Evolutionary conservation across 2,329 filamentous ascomycete species (phyloP).

Genomic region (Paraphoma sp.): DNA sequence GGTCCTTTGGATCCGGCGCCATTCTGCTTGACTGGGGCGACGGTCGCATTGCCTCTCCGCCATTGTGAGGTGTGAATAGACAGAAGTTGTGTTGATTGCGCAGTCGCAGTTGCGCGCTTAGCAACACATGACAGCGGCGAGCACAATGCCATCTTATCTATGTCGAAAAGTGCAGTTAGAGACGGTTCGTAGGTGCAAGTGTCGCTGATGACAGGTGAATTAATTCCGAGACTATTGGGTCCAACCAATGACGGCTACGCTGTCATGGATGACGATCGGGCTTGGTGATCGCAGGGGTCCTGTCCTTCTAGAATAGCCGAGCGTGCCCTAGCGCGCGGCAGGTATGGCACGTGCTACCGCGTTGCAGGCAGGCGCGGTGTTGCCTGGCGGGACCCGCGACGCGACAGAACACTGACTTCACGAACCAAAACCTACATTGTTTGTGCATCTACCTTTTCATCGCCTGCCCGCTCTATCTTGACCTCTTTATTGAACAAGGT

Average conservation of each 20-base stretch:
- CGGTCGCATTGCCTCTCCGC: slow-evolving; percentile 52
- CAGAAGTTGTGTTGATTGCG: slow-evolving; percentile 35
- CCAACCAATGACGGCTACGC: slow-evolving; percentile 30
- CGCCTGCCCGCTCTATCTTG: too few relatives aligned
- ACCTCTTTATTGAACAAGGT: too few relatives aligned
- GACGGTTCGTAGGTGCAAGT: slow-evolving; percentile 10
- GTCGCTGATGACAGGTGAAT: slow-evolving; percentile 28
- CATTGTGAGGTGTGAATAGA: slow-evolving; percentile 44
- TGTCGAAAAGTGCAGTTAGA: slow-evolving; percentile 12
- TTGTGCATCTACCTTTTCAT: not conserved
- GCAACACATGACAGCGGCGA: slow-evolving; percentile 40
- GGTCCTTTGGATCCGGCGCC: slow-evolving; percentile 74
- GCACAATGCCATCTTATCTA: slow-evolving; percentile 49
- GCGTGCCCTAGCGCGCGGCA: slow-evolving; percentile 1
- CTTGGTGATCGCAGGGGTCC: slow-evolving; percentile 19
- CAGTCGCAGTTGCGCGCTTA: slow-evolving; percentile 37
- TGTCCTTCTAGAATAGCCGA: slow-evolving; percentile 2
- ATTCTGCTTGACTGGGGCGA: slow-evolving; percentile 72
- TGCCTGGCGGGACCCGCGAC: slow-evolving; percentile 22
- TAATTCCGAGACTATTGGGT: slow-evolving; percentile 20
- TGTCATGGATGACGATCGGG: slow-evolving; percentile 35
- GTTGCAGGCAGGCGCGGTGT: slow-evolving; percentile 30
- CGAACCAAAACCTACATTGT: not conserved
- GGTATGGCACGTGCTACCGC: slow-evolving; percentile 27
- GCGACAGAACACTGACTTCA: not conserved